These are phyloP conservation scores for Histomonas meleagridis DNA, from an alignment of 208 protist species.

Conservation along the genomic window DNA sequence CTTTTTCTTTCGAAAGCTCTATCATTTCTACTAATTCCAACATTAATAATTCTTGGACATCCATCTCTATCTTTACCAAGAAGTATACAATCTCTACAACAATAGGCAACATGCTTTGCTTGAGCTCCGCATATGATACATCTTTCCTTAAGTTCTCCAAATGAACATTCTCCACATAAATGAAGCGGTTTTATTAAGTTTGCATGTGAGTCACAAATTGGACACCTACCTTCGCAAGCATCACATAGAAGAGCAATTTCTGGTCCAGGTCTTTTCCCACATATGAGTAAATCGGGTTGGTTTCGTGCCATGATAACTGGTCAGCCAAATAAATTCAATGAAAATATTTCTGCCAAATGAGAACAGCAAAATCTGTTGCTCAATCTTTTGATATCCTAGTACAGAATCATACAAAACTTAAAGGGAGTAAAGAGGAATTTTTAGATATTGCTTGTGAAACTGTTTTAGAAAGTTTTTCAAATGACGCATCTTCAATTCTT, in stretches of 20 bases:
- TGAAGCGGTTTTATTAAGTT: neutral
- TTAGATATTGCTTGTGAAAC: neutral
- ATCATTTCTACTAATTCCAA: neutral
- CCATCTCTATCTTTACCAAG: neutral
- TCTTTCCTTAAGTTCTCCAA: neutral
- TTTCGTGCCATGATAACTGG: no score
- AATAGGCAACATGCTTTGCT: neutral
- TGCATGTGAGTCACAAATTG: neutral
- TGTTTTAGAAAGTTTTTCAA: neutral
- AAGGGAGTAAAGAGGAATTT: neutral
- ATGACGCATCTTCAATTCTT: neutral
- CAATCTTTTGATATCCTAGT: slow-evolving; percentile 16
- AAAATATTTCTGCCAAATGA: no score
- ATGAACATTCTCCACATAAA: neutral
- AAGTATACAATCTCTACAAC: neutral
- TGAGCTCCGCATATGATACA: neutral
- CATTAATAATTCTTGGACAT: neutral
- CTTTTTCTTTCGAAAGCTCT: neutral
- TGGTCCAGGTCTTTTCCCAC: neutral
- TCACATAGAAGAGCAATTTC: neutral
- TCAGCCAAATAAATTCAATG: no score
- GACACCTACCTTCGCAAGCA: neutral
- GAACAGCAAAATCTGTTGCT: neutral
- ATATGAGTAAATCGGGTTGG: neutral
- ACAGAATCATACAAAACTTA: neutral